Conservation (phyloP, 176 grass and related monocot genomes). For the Bolboschoenus planiculmis region DNA sequence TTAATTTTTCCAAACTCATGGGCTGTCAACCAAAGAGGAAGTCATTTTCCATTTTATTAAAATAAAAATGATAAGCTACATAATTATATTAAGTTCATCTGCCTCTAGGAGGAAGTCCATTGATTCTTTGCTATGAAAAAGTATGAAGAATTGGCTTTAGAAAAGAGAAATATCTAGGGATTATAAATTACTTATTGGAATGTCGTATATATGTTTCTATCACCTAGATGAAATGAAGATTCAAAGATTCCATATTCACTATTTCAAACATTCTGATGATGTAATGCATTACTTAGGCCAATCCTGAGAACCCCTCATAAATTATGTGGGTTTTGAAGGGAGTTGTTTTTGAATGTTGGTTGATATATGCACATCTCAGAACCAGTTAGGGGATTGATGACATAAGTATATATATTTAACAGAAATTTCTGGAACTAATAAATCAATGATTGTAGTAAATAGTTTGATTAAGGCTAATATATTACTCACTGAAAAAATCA, state of each 20-base stretch:
- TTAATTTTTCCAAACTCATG: too few species aligned
- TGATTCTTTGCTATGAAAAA: not conserved
- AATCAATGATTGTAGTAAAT: too few species aligned
- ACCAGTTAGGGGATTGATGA: too few species aligned
- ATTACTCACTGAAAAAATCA: too few species aligned
- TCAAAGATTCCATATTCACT: not conserved
- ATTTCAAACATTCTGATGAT: not conserved
- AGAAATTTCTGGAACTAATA: too few species aligned
- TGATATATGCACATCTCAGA: not conserved
- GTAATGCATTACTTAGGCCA: not conserved
- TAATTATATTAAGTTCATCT: not conserved
- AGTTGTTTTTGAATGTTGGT: not conserved
- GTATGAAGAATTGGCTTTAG: not conserved
- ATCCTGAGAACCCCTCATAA: not conserved
- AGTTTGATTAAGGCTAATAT: too few species aligned
- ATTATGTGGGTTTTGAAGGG: too few species aligned
- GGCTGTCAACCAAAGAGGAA: too few species aligned
- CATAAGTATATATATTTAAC: too few species aligned
- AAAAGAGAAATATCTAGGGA: not conserved
- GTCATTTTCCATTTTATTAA: too few species aligned
- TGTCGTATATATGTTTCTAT: not conserved
- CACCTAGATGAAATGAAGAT: not conserved
- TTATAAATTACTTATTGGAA: not conserved
- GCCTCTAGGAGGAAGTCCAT: not conserved
- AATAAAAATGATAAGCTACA: too few species aligned